Evolutionary conservation across 2,329 filamentous ascomycete species (phyloP), one percentile per base, ranked within the genome.

Genomic region (Ascochyta rabiei): DNA sequence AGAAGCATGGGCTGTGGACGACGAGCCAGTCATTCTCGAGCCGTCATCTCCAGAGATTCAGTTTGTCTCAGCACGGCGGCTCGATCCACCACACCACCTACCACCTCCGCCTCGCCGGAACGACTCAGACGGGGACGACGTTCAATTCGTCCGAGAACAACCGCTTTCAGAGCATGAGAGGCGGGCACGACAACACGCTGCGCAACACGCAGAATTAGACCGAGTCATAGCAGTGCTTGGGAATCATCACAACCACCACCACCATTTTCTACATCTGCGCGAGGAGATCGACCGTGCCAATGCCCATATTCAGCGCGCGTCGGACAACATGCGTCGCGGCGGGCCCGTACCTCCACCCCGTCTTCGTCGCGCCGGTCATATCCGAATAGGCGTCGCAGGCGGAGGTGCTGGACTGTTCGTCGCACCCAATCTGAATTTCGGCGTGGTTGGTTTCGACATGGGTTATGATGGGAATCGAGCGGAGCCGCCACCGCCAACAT

Each of bases 21-120:
- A 55, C 39, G 18, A 53, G 13, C 61, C 60, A 33, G 33, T 46
- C 15, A 34, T 47, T 39, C 61, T 66, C 10, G 60, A 59, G 24
- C 57, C 67, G 7, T 61, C 55, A 1, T 73, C 70, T 38, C 80
- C 81, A 2, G 82, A 84, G 45, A 76, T 85, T 7, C 74, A 83
- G 53, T 82, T 84, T 61, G 67, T 75, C n/a, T 73, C 70, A 2
- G 62, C 70, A 13, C 65, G 72, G 15, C 56, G 59, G 4, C 62
- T 75, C 8, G 61, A 65, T 10, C 63, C 63, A 9, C 56, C 53
- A 10, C 28, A 51, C 16, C 65, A 52, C 6, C 21, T 37, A 10
- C 40, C 38, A 4, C 33, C 56, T 2, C 34, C 38, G n/a, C 35
- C 48, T 21, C 38, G 26, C 34, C 39, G 47, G 13, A 59, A 57